Evolutionary conservation across 331 rosid species (phyloP).

Genomic region (Arachis monticola): DNA sequence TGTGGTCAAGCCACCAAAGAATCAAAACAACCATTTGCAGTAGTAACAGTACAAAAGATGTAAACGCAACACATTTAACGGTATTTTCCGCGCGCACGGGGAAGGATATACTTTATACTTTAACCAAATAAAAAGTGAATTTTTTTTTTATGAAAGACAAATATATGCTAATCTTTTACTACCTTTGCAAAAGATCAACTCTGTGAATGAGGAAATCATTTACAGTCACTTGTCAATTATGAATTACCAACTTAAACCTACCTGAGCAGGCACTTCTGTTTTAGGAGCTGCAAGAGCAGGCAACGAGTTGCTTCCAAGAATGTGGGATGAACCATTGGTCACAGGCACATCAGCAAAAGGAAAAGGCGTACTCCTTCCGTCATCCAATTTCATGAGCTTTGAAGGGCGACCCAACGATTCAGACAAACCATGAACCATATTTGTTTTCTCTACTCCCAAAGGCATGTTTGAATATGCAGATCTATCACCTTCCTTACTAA

Average conservation of each 20-base stretch:
- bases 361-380: slow-evolving; percentile 52
- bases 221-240: slow-evolving; percentile 19
- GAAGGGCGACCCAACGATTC: slow-evolving; percentile 61
- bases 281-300: slow-evolving; percentile 53
- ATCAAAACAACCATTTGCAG: slow-evolving; percentile 18
- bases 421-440: slow-evolving; percentile 46
- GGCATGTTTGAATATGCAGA: slow-evolving; percentile 13
- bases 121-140: too few species aligned
- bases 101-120: too few species aligned
- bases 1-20: neutral
- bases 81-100: too few species aligned
- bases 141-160: too few species aligned
- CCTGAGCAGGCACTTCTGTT: slow-evolving; percentile 69
- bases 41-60: neutral
- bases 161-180: neutral
- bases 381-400: slow-evolving; percentile 72
- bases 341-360: slow-evolving; percentile 46
- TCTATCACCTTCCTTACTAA: slow-evolving; percentile 37
- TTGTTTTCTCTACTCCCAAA: slow-evolving; percentile 45
- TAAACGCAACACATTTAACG: neutral
- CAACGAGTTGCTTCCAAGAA: slow-evolving; percentile 50
- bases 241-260: slow-evolving; percentile 35
- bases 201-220: slow-evolving; percentile 13
- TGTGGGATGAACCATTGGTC: slow-evolving; percentile 59
- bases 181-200: neutral